Conservation (phyloP, 2,329 filamentous ascomycete species). For the Fusarium luffae region DNA sequence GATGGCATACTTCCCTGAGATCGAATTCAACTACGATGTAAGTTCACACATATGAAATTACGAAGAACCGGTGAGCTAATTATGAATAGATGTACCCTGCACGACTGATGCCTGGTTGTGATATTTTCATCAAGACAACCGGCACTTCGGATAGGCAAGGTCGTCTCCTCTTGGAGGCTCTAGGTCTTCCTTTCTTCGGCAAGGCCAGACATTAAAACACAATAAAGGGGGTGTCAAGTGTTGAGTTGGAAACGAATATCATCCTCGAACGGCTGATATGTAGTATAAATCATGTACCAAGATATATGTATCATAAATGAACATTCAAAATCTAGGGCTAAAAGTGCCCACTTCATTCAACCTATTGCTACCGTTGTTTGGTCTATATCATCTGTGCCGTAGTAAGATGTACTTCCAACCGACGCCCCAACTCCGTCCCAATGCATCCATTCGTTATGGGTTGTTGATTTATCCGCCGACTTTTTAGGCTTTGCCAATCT, state of each 20-base stretch:
- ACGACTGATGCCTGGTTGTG: conserved; percentile 84
- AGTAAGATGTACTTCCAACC: conserved; percentile 7
- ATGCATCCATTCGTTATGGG: conserved; percentile 46
- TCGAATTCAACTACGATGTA: conserved; percentile 95
- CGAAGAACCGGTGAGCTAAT: conserved; percentile 20
- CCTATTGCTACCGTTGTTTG: conserved; percentile 15
- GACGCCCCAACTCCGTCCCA: conserved; percentile 52
- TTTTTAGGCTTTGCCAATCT: conserved; percentile 51
- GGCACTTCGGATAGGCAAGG: conserved; percentile 88
- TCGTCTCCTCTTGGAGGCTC: conserved; percentile 69
- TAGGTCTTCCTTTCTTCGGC: conserved; percentile 78
- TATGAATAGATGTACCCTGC: conserved; percentile 65
- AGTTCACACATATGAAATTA: conserved; percentile 53
- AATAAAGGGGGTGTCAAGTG: conserved; percentile 10
- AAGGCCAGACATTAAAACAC: conserved; percentile 63
- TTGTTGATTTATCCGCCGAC: conserved; percentile 3
- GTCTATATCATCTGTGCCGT: conserved; percentile 14
- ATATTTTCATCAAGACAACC: conserved; percentile 85
- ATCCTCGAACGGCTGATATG: conserved; percentile 41
- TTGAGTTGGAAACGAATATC: conserved; percentile 20
- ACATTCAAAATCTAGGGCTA: conserved; percentile 32
- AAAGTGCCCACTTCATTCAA: conserved; percentile 29
- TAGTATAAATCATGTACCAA: conserved; percentile 51
- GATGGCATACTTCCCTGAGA: conserved; percentile 88
- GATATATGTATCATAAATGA: conserved; percentile 50